These are phyloP conservation scores for Ramalina intermedia DNA, from an alignment of 495 filamentous ascomycete genomes.

Conservation along the genomic window DNA sequence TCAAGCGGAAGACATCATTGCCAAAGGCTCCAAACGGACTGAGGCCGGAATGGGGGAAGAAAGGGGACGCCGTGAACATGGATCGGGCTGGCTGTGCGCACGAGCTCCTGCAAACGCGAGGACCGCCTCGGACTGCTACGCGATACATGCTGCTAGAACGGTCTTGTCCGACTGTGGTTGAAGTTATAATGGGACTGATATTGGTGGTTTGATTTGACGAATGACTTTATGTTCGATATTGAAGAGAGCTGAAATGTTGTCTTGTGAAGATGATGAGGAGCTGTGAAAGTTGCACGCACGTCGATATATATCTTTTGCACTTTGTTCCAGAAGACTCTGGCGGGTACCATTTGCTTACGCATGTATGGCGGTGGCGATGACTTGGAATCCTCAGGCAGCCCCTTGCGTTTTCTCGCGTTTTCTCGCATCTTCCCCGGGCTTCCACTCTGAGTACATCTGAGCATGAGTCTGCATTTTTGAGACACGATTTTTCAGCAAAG, in stretches of 20 bases:
- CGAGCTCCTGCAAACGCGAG: constrained; percentile 5
- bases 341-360: constrained; percentile 3
- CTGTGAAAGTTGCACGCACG: background rate
- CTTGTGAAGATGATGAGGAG: constrained; percentile 1
- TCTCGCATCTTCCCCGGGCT: background rate
- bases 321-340: constrained; percentile 7
- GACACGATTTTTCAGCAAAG: too few relatives aligned
- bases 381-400: background rate
- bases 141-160: constrained; percentile 6
- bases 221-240: background rate
- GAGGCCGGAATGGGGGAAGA: constrained; percentile 6
- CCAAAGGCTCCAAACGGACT: background rate
- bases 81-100: constrained; percentile 2
- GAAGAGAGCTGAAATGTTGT: background rate
- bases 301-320: constrained; percentile 5
- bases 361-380: constrained; percentile 7
- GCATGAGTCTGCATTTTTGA: too few relatives aligned
- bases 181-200: background rate
- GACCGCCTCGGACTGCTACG: constrained; percentile 4
- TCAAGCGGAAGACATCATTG: constrained; percentile 9
- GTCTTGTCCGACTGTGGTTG: background rate
- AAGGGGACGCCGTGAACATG: constrained; percentile 7
- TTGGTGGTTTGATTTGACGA: background rate
- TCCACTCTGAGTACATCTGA: background rate
- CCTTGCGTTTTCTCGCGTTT: constrained; percentile 3